phyloP scores from a whole-genome alignment of 768 basidiomycete species.

The Boletus vermiculosoides region DNA sequence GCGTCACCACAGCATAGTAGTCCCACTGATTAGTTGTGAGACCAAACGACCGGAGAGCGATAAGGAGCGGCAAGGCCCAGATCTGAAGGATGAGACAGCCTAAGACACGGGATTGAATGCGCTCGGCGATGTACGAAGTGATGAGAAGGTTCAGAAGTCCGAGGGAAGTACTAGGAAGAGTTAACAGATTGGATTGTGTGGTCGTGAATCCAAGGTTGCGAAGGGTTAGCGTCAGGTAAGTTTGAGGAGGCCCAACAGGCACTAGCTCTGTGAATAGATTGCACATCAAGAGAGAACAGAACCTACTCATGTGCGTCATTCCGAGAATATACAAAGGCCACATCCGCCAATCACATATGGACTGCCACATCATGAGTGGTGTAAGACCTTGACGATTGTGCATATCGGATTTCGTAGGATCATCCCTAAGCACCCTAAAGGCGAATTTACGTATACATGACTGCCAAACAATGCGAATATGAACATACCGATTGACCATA shows the following conservation, averaged over 20 bases:
- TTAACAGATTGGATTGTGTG: conserved; percentile 59
- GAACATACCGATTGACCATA: conserved; percentile 44
- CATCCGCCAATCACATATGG: conserved; percentile 56
- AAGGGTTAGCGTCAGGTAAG: conserved; percentile 65
- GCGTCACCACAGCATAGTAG: conserved; percentile 51
- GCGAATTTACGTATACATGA: not conserved
- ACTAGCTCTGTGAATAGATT: conserved; percentile 34
- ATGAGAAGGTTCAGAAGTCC: conserved; percentile 47
- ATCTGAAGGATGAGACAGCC: conserved; percentile 53
- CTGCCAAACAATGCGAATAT: not conserved
- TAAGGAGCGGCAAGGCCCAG: conserved; percentile 62
- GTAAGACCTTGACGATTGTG: conserved; percentile 63
- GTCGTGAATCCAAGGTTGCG: conserved; percentile 63
- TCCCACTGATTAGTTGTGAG: conserved; percentile 52
- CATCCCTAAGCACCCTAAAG: conserved; percentile 51
- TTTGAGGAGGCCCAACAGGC: conserved; percentile 57
- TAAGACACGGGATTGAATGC: conserved; percentile 53
- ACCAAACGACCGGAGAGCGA: conserved; percentile 54
- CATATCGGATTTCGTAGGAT: conserved; percentile 59
- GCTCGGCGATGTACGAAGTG: conserved; percentile 52
- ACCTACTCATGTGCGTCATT: conserved; percentile 45
- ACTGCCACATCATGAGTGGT: conserved; percentile 46
- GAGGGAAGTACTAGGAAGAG: conserved; percentile 55
- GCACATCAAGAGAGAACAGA: not conserved
- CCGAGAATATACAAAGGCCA: conserved; percentile 62